Evolutionary conservation across 352 stramenopile species (phyloP).

Genomic region (Globisporangium alternatum): DNA sequence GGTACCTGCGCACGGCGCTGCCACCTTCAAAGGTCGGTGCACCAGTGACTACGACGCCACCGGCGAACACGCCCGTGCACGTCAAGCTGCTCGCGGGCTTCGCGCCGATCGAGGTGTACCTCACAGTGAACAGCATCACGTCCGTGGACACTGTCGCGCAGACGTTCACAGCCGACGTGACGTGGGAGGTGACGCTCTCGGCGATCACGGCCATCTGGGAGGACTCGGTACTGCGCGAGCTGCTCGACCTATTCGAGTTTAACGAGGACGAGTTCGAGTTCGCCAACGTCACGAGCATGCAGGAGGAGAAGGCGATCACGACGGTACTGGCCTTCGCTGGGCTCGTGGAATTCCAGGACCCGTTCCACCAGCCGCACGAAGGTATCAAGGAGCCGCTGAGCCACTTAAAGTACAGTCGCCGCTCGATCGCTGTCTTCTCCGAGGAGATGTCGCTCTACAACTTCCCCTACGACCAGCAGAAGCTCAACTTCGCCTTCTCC

Average conservation of each 20-base stretch:
- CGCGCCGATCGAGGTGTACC: conserved; percentile 29
- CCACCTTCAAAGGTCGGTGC: no score
- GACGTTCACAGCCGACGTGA: conserved; percentile 46
- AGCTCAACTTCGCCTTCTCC: conserved; percentile 48
- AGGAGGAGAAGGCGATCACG: conserved; percentile 31
- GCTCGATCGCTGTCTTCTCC: conserved; percentile 41
- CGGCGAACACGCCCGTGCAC: conserved; percentile 2
- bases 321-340: conserved; percentile 29
- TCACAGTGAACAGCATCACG: conserved; percentile 38
- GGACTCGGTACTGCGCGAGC: conserved; percentile 36
- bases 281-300: conserved; percentile 36
- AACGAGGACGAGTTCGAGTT: conserved; percentile 43
- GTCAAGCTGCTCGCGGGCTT: conserved; percentile 36
- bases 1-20: conserved; percentile 34
- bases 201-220: conserved; percentile 39
- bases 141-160: conserved; percentile 42
- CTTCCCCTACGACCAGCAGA: conserved; percentile 65
- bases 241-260: conserved; percentile 41
- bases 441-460: conserved; percentile 56
- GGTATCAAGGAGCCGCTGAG: conserved; percentile 22
- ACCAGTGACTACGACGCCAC: background rate
- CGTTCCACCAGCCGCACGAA: conserved; percentile 12
- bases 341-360: conserved; percentile 26
- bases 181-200: conserved; percentile 39
- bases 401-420: conserved; percentile 40